Percentiles rank a stretch among this genome's conserved stretches.
phyloP scores from a whole-genome alignment of 441 rosid species.

The Jatropha podagrica region DNA sequence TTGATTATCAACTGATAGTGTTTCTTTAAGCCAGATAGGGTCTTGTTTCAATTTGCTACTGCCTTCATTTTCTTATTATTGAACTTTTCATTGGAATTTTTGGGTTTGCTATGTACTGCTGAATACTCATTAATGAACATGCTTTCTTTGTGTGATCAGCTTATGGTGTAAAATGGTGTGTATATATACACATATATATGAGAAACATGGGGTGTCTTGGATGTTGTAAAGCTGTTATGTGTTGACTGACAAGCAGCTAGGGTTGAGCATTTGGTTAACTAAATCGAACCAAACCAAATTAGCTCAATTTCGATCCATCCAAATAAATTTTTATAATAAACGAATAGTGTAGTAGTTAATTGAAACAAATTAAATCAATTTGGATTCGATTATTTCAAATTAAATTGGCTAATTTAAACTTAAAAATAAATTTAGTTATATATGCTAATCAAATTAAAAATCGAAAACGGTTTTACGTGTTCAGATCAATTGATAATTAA shows the following conservation, averaged over 20 bases:
- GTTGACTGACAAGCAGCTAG: background rate
- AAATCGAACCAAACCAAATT: no score
- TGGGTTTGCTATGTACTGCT: background rate
- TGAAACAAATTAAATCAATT: no score
- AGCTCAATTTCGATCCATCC: no score
- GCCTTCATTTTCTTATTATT: background rate
- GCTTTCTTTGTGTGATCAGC: background rate
- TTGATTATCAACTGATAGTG: conserved; percentile 13
- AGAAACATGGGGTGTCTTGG: background rate
- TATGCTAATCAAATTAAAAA: no score
- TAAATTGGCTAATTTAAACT: no score
- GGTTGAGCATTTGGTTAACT: no score
- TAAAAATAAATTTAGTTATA: no score
- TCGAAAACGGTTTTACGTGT: no score
- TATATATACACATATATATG: background rate
- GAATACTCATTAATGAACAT: background rate
- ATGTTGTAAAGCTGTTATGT: background rate
- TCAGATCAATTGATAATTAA: no score
- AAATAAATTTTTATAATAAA: no score
- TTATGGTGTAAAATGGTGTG: background rate
- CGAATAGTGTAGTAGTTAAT: no score
- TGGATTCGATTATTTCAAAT: no score
- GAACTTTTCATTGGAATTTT: background rate
- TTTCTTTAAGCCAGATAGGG: conserved; percentile 8
- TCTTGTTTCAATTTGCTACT: conserved; percentile 1